Evolutionary conservation across 1,284 basidiomycete species (phyloP).

Genomic region (Pseudomicrostroma phylloplanum): DNA sequence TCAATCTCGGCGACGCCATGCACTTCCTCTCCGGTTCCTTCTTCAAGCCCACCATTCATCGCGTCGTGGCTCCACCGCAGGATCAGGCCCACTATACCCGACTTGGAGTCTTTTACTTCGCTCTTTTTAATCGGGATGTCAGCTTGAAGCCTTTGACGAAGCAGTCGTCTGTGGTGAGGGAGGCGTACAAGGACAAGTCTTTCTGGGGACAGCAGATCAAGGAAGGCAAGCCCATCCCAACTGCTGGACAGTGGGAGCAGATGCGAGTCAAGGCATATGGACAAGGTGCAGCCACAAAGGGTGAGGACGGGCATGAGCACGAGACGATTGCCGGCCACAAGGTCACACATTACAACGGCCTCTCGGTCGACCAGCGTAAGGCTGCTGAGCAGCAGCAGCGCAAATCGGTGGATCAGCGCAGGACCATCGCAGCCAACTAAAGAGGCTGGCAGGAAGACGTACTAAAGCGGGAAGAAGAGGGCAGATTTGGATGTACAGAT

Average conservation of each 20-base stretch:
- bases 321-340: constrained; percentile 40
- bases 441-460: too few relatives aligned
- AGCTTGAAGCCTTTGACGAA: constrained; percentile 41
- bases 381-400: background rate
- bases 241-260: constrained; percentile 45
- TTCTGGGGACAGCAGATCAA: constrained; percentile 33
- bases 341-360: constrained; percentile 37
- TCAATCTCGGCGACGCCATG: constrained; percentile 48
- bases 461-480: too few relatives aligned
- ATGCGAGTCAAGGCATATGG: constrained; percentile 46
- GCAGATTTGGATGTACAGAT: too few relatives aligned
- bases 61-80: constrained; percentile 52
- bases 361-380: constrained; percentile 12
- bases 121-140: constrained; percentile 51
- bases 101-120: constrained; percentile 53
- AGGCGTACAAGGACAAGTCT: constrained; percentile 21
- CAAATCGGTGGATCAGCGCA: background rate
- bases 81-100: constrained; percentile 52
- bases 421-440: too few relatives aligned
- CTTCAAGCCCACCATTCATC: constrained; percentile 52
- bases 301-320: constrained; percentile 41
- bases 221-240: constrained; percentile 31
- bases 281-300: constrained; percentile 41
- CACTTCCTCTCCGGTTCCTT: constrained; percentile 45
- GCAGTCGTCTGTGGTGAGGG: constrained; percentile 42